These are phyloP conservation scores for Trypanosoma lewisi DNA, from an alignment of 208 protist genomes.

Conservation along the genomic window DNA sequence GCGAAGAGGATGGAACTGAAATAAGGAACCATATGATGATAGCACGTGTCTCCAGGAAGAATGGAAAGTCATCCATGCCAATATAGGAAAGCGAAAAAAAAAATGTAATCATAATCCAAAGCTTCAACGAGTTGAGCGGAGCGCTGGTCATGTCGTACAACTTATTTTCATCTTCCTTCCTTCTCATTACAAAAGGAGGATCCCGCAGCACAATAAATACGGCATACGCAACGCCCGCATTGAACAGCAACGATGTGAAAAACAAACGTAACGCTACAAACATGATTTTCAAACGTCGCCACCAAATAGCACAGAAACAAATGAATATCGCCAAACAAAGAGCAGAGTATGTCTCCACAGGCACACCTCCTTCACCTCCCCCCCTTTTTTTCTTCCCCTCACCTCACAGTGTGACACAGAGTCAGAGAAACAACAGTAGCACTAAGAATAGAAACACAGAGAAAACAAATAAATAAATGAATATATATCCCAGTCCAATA, in stretches of 20 bases:
- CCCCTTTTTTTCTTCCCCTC: background rate
- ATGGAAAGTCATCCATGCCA: conserved; percentile 45
- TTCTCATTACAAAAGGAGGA: background rate
- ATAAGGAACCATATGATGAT: conserved; percentile 61
- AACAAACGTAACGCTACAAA: conserved; percentile 14
- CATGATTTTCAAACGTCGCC: background rate
- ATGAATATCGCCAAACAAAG: too few relatives aligned
- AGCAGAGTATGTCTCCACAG: too few relatives aligned
- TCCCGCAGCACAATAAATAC: conserved; percentile 34
- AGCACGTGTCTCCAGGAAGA: conserved; percentile 58
- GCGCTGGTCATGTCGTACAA: background rate
- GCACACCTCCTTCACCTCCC: background rate
- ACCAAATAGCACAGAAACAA: too few relatives aligned
- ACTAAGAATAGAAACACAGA: too few relatives aligned
- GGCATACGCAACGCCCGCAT: conserved; percentile 54
- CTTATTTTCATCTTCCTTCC: background rate
- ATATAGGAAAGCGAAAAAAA: conserved; percentile 40
- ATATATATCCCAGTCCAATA: background rate
- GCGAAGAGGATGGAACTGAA: conserved; percentile 40
- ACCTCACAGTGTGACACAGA: too few relatives aligned
- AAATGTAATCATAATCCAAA: conserved; percentile 63
- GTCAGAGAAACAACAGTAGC: too few relatives aligned
- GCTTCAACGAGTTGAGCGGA: conserved; percentile 43
- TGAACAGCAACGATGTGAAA: conserved; percentile 26
- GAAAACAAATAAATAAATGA: background rate